Evolutionary conservation across 768 basidiomycete species (phyloP), one percentile per base, ranked within the genome.

Genomic region (Leucosporidium scottii): DNA sequence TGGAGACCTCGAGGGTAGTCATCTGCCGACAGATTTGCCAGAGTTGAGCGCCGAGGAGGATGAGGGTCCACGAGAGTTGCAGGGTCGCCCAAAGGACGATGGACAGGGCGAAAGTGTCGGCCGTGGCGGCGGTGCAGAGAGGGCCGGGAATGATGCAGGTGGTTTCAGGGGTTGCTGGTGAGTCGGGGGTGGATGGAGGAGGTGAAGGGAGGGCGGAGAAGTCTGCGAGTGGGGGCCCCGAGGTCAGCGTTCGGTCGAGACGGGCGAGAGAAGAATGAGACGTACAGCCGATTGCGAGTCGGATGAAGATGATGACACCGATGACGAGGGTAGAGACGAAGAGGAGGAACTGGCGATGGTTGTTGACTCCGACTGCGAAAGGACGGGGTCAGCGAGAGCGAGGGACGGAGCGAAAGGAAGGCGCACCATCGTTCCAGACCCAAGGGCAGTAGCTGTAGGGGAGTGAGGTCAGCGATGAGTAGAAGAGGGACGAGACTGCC

Each of bases 401-500:
- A 13, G 27, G 15, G 39, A 36, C 30, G 8, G 28, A 20, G 12
- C 6, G 7, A n/a, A 5, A 21, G 17, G 48, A 9, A 20, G 4
- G 64, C 88, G 31, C 76, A 91, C 91, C 86, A 77, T 94, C 97
- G 79, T 98, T 98, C 93, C 93, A 99, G 21, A 97, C 87, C 96
- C 96, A 99, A 2, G 94, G 96, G 74, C 96, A 98, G 74, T 99
- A 93, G 74, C 93, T 94, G 57, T 12, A 62, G 34, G 8, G 1
- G 17, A 15, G 54, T 67, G 39, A 30, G 51, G 31, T 49, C 39
- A 31, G 57, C n/a, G n/a, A 13, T 4, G 30, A 51, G 60, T 12
- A 18, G n/a, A 51, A 51, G 31, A 48, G 18, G 48, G 74, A 67
- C 65, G 56, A 8, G 60, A 62, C 13, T 20, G 34, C 21, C 13